A percentile compares a stretch with the other conserved stretches of the same genome.
Conservation (phyloP, 2,329 filamentous ascomycete species). For the Dactylellina leptospora region DNA sequence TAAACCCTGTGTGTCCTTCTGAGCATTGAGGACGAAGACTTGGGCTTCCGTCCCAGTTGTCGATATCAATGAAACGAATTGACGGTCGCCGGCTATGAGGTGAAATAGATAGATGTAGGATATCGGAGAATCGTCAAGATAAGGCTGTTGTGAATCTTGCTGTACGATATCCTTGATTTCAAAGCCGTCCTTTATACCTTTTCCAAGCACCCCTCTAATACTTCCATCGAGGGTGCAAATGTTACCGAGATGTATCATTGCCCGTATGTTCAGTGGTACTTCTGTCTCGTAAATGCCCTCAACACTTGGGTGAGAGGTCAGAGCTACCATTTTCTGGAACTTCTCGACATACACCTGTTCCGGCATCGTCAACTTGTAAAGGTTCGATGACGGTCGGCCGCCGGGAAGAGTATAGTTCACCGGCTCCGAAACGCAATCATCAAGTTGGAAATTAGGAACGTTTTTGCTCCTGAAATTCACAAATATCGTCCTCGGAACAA, state of each 20-base stretch:
- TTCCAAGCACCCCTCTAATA: conserved; percentile 88
- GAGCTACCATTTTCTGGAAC: conserved; percentile 73
- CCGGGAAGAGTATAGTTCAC: conserved; percentile 93
- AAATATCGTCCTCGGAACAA: conserved; percentile 87
- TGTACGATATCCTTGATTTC: conserved; percentile 74
- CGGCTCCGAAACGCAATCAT: conserved; percentile 87
- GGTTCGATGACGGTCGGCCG: conserved; percentile 88
- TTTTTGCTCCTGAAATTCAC: conserved; percentile 89
- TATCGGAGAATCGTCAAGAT: conserved; percentile 77
- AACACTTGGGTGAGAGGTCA: conserved; percentile 92
- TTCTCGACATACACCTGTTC: conserved; percentile 89
- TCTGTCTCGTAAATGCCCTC: conserved; percentile 98
- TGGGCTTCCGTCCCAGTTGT: conserved; percentile 81
- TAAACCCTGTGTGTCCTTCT: conserved; percentile 81
- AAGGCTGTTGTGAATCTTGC: conserved; percentile 66
- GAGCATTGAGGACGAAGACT: conserved; percentile 85
- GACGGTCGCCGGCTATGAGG: conserved; percentile 85
- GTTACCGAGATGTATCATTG: conserved; percentile 87
- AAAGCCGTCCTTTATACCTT: conserved; percentile 91
- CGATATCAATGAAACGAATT: conserved; percentile 93
- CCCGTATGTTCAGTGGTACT: conserved; percentile 83
- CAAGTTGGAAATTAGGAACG: conserved; percentile 85
- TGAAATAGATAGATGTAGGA: conserved; percentile 93
- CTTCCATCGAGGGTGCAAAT: conserved; percentile 91
- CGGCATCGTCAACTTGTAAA: conserved; percentile 91